Percentiles rank a stretch among this genome's conserved stretches.
phyloP scores from a whole-genome alignment of 257 asterid species.

The Forsythia viridissima region DNA sequence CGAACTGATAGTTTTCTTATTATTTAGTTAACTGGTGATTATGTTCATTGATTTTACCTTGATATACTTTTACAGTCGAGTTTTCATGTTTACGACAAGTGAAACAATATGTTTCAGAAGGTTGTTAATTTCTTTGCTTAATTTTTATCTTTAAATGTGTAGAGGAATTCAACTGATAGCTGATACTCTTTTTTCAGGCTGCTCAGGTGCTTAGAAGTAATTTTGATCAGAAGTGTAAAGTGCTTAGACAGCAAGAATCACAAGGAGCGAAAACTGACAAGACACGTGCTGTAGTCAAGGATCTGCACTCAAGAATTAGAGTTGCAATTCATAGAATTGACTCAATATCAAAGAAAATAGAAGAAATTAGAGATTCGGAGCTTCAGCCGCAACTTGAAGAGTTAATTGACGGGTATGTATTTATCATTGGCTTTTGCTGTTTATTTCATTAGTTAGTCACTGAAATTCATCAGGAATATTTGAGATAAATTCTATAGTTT shows the following conservation, averaged over 20 bases:
- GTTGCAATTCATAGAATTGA: constrained; percentile 89
- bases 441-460: constrained; percentile 6
- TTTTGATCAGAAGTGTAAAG: constrained; percentile 77
- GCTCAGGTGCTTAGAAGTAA: constrained; percentile 61
- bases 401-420: constrained; percentile 82
- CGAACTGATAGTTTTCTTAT: neutral
- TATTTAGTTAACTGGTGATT: neutral
- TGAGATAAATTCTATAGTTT: neutral
- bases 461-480: neutral
- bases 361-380: constrained; percentile 83
- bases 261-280: constrained; percentile 67
- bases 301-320: constrained; percentile 81
- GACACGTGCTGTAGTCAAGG: constrained; percentile 89
- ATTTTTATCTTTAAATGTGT: neutral
- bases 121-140: neutral
- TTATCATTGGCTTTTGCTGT: constrained; percentile 9
- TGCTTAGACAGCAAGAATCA: constrained; percentile 82
- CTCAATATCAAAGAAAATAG: constrained; percentile 81
- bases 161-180: neutral
- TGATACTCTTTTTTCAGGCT: constrained; percentile 53
- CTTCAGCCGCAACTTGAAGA: constrained; percentile 98
- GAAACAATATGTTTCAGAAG: neutral
- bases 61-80: neutral
- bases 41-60: neutral
- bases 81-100: neutral